Evolutionary conservation across 2,329 filamentous ascomycete genomes (phyloP), one percentile per base, ranked within the genome.

Genomic region (Onygenales sp.): DNA sequence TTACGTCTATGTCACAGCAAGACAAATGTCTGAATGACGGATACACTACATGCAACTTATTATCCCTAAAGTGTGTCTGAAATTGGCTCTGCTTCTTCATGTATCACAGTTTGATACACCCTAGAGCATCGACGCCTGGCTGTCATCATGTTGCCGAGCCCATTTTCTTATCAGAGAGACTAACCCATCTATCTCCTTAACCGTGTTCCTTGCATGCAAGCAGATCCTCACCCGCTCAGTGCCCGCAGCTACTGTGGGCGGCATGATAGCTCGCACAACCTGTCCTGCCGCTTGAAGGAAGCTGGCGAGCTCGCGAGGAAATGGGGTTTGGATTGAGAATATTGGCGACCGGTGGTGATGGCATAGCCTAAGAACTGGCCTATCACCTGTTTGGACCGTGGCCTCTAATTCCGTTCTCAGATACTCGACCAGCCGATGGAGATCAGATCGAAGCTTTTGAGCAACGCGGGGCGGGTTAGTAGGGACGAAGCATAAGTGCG

Each of bases 181-280:
- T 21, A 87, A 63, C 0, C 70, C 73, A 4, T 83, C 74, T 0
- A 87, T 72, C 54, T 88, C 74, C 4, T 71, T 68, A 6, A 69
- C 55, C 0, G 79, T 83, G 57, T 88, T 88, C 0, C 78, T 81
- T 0, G 84, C 81, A 66, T 88, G 85, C 2, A 88, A 64, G 64
- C 84, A 87, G 0, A 88, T 72, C 7, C 85, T 71, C 0, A 88
- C 79, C 9, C 85, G 72, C 63, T 87, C 82, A 4, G 72, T 79
- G 0, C 84, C 84, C 2, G 63, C 66, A 0, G 84, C 82, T 2
- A 88, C 84, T 0, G 84, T 88, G 0, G 85, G 85, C 1, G 83
- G 75, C 54, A 87, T 82, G 13, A 88, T 86, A 0, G 84, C 77
- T 2, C 85, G 74, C 0, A 87, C 79, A 43, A 84, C 71, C 52